Base-by-base conservation (phyloP, 148 eudicot genomes). In the Rheum nobile region DNA sequence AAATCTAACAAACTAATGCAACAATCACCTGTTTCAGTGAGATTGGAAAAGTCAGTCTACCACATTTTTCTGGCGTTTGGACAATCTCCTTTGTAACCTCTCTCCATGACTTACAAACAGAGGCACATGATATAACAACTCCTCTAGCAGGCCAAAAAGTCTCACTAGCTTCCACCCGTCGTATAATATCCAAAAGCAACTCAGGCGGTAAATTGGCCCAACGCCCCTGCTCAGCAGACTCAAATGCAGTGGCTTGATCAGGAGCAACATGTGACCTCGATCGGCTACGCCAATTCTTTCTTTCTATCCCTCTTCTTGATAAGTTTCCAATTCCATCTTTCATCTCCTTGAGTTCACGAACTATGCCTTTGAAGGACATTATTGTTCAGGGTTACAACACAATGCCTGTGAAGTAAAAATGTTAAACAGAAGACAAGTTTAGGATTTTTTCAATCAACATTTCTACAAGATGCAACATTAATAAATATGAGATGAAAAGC, bases 201-300 rank as follows among this genome's bases (percentile, higher is more conserved):
- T 94, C 97, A 0, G 92, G 89, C 4, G 98, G 98, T 46, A 94
- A 76, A 74, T 91, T 88, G n/a, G 97, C 98, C 98, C 98, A 94
- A 68, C 79, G 85, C 38, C 98, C 97, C 77, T 91, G 98, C 75
- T 93, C 83, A 22, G 74, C 72, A 29, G 84, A 81, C 31, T 85
- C 83, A 14, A 75, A 61, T 32, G 77, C 77, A 22, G 72, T 34
- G 71, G 83, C 85, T 71, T 86, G 86, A 81, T 91, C 95, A 72
- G 98, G 98, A 26, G 85, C 98, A 59, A 93, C 86, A 80, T 91
- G 93, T 16, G 98, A 85, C 48, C 90, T 84, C 21, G 95, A 77
- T 32, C 91, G 81, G 75, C 80, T 85, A 4, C 97, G 84, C 98
- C 98, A 93, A 38, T 81, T 88, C 82, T 82, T 88, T 44, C 87